A percentile compares a stretch with the other conserved stretches of the same genome.
Evolutionary conservation across 805 yeast genomes (phyloP).

Genomic region (Komagataella mondaviorum): DNA sequence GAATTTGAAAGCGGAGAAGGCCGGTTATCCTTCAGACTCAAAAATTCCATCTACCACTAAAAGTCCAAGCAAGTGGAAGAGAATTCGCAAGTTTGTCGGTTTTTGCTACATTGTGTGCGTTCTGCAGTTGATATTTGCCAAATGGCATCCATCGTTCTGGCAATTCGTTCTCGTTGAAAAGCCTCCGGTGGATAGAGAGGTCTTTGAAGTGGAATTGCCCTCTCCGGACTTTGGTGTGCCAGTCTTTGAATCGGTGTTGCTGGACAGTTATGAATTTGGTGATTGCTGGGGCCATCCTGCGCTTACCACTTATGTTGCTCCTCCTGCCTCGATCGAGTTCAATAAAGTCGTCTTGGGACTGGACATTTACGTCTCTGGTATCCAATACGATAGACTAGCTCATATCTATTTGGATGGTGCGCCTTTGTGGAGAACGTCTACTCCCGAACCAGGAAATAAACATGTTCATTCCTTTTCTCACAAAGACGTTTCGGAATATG

Average conservation of each 20-base stretch:
- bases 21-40: neutral
- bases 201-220: conserved; percentile 19
- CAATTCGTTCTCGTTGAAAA: neutral
- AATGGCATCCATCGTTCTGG: neutral
- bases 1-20: neutral
- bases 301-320: conserved; percentile 25
- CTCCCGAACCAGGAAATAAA: conserved; percentile 60
- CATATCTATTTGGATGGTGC: conserved; percentile 48
- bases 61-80: too few species aligned
- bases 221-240: conserved; percentile 17
- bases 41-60: neutral
- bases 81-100: neutral
- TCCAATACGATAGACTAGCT: conserved; percentile 53
- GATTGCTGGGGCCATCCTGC: conserved; percentile 50
- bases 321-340: conserved; percentile 26
- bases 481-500: conserved; percentile 54
- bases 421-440: conserved; percentile 76
- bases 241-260: conserved; percentile 24
- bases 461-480: conserved; percentile 31
- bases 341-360: conserved; percentile 41
- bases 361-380: conserved; percentile 38
- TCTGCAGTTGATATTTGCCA: neutral
- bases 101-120: neutral
- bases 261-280: conserved; percentile 34
- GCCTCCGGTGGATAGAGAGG: conserved; percentile 10